Evolutionary conservation across 352 stramenopile species (phyloP).

Genomic region (Phytophthora fragariaefolia): DNA sequence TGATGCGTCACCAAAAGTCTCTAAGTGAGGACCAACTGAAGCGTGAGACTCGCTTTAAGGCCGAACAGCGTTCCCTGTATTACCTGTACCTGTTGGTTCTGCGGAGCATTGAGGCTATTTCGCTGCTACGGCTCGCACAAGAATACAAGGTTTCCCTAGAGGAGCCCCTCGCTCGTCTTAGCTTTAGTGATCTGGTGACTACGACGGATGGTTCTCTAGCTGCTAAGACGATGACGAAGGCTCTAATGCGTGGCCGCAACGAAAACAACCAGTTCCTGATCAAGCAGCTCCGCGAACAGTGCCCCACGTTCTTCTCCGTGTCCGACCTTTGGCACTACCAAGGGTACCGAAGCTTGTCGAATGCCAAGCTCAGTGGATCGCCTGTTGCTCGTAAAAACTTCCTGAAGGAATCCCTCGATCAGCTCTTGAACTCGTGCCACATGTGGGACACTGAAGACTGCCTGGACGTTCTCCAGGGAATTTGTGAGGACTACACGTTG

Average conservation of each 20-base stretch:
- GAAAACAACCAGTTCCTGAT: conserved; percentile 86
- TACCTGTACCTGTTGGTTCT: conserved; percentile 82
- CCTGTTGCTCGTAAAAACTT: conserved; percentile 66
- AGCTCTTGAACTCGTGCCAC: conserved; percentile 85
- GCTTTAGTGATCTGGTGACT: conserved; percentile 81
- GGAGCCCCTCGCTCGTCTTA: conserved; percentile 65
- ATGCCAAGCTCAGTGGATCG: conserved; percentile 73
- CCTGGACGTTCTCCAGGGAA: conserved; percentile 75
- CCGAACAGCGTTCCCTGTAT: conserved; percentile 83
- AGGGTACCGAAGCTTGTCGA: conserved; percentile 84
- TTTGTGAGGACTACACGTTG: conserved; percentile 83
- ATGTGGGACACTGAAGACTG: conserved; percentile 88
- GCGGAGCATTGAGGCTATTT: conserved; percentile 83
- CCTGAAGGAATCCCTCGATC: conserved; percentile 73
- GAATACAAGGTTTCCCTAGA: conserved; percentile 78
- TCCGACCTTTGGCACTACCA: conserved; percentile 86
- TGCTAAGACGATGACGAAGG: conserved; percentile 82
- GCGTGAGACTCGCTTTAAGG: conserved; percentile 79
- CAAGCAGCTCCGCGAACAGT: conserved; percentile 85
- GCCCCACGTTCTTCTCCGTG: conserved; percentile 84
- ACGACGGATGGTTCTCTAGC: conserved; percentile 63
- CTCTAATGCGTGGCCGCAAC: conserved; percentile 76
- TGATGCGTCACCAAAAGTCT: conserved; percentile 73
- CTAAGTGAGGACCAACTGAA: conserved; percentile 78
- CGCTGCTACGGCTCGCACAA: conserved; percentile 64